Conservation (phyloP, 768 basidiomycete species). For the Russula virescens region DNA sequence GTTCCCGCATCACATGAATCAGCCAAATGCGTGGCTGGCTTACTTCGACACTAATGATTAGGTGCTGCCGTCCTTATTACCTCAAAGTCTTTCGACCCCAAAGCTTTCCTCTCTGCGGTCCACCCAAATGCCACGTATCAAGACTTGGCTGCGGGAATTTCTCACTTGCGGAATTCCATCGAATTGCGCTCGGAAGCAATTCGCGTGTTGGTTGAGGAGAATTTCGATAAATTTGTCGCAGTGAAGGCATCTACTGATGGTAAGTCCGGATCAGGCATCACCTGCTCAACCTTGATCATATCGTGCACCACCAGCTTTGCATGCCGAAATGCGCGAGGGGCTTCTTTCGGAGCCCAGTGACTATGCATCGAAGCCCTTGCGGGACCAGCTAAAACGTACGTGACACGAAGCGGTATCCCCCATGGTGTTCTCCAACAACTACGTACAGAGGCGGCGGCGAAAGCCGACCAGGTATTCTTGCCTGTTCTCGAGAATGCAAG, state of each 20-base stretch:
- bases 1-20: conserved; percentile 25
- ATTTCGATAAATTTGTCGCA: conserved; percentile 95
- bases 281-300: neutral
- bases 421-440: neutral
- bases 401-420: conserved; percentile 7
- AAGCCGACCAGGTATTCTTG: conserved; percentile 93
- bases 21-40: conserved; percentile 17
- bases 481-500: conserved; percentile 94
- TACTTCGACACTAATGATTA: conserved; percentile 28
- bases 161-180: conserved; percentile 68
- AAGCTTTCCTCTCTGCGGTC: conserved; percentile 81
- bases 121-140: conserved; percentile 96
- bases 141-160: conserved; percentile 76
- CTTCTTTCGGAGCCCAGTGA: conserved; percentile 71
- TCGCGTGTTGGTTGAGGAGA: conserved; percentile 90
- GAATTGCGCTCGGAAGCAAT: conserved; percentile 94
- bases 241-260: conserved; percentile 97
- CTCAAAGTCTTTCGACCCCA: conserved; percentile 95
- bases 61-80: conserved; percentile 79
- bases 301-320: conserved; percentile 54
- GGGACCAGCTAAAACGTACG: conserved; percentile 82
- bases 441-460: conserved; percentile 71
- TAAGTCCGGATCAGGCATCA: conserved; percentile 31
- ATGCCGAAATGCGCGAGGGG: conserved; percentile 90
- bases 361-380: conserved; percentile 75